phyloP scores from a whole-genome alignment of 106 monocot species.

The Cymbidium sinense region DNA sequence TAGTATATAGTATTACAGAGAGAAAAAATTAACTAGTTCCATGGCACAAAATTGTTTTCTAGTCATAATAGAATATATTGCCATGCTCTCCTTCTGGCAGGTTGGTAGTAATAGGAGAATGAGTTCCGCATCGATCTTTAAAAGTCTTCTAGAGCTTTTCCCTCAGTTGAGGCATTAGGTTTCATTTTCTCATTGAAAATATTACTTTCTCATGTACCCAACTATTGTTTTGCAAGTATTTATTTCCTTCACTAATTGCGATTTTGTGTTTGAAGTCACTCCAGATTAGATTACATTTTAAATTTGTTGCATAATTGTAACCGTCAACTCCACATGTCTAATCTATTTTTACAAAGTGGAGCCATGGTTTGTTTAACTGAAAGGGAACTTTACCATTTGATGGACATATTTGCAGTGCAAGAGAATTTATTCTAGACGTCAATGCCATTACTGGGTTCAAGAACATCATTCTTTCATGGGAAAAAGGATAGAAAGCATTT shows the following conservation, averaged over 20 bases:
- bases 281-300: not conserved
- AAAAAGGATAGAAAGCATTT: not conserved
- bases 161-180: slow-evolving; percentile 3
- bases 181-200: not conserved
- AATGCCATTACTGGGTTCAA: not conserved
- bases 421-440: not conserved
- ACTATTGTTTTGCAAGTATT: not conserved
- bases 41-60: too few species aligned
- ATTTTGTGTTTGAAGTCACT: not conserved
- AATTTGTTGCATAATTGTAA: not conserved
- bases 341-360: not conserved
- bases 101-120: not conserved
- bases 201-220: not conserved
- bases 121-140: not conserved
- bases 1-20: too few species aligned
- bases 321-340: not conserved
- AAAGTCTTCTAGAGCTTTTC: slow-evolving; percentile 9
- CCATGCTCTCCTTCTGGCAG: not conserved
- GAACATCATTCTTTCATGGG: not conserved
- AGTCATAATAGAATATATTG: too few species aligned
- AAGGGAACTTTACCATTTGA: not conserved
- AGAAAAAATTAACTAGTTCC: too few species aligned
- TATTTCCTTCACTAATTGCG: not conserved
- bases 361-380: not conserved
- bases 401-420: not conserved